Conservation (phyloP, 139 green algal species). For the Klebsormidium nitens region DNA sequence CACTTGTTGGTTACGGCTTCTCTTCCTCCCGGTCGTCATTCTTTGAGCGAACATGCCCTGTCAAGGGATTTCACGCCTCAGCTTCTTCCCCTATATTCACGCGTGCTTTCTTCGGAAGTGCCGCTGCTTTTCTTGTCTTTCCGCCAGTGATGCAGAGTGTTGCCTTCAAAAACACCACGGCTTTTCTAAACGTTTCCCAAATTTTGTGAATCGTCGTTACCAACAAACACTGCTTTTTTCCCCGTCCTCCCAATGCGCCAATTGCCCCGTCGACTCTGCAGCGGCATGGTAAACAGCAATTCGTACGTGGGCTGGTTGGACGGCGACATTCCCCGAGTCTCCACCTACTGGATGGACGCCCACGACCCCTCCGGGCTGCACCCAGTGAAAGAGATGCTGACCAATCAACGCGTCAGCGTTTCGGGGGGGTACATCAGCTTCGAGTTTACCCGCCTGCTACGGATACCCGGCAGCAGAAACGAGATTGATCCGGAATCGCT, state of each 20-base stretch:
- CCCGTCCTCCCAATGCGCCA: not conserved
- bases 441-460: constrained; percentile 25
- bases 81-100: not conserved
- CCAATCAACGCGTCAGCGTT: not conserved
- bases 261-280: not conserved
- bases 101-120: not conserved
- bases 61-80: too few relatives aligned
- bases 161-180: too few relatives aligned
- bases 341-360: constrained; percentile 25
- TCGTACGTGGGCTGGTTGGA: constrained; percentile 37
- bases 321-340: constrained; percentile 7
- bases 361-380: constrained; percentile 7
- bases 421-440: constrained; percentile 15
- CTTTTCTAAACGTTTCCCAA: too few relatives aligned
- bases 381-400: not conserved
- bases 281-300: constrained; percentile 34
- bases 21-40: too few relatives aligned
- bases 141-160: too few relatives aligned
- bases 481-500: constrained; percentile 19
- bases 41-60: too few relatives aligned
- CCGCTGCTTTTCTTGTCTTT: too few relatives aligned
- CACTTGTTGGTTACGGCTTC: too few relatives aligned
- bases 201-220: too few relatives aligned
- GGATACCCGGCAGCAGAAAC: constrained; percentile 11
- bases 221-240: not conserved